Evolutionary conservation across 1,139 yeast genomes (phyloP), one percentile per base, ranked within the genome.

Genomic region (Schizosaccharomyces versatilis): DNA sequence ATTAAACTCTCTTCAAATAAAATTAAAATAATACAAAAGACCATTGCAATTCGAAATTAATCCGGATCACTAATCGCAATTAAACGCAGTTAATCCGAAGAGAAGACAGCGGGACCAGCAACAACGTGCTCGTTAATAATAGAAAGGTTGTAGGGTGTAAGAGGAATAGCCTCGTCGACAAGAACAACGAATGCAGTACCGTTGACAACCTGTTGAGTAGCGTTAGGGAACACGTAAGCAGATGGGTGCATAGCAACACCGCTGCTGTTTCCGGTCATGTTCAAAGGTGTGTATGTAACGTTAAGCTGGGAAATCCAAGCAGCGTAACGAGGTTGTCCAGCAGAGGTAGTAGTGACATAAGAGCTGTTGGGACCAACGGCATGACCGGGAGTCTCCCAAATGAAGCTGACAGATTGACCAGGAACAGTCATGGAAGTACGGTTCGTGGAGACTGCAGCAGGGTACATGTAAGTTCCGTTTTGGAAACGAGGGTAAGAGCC

Each of bases 301-400:
- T 57, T 57, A 48, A 57, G 38, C 53, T 57, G 59, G 14, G 57
- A 55, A 48, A 57, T 53, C 59, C 59, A 57, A 19, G 59, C 59
- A 41, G 58, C 58, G 48, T 41, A 57, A n/a, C 49, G 48, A 17
- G 59, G 59, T 19, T 52, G 38, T 12, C 57, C 54, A 17, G 56
- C 40, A 38, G 56, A 38, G 7, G 52, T 32, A 9, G 54, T 51
- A 36, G 59, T 76, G 64, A 88, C 78, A 71, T 79, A 81, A 49
- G 74, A 76, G 65, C 80, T 79, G 63, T 80, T 88, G 71, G 90
- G 78, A 60, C 93, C 79, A 62, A 82, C 93, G 36, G 86, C 79
- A 70, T 82, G 81, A 73, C 94, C 94, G 69, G 83, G 83, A 56
- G 88, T 80, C 71, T 83, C 94, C 90, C 82, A 83, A 39, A 85